A percentile compares a stretch with the other conserved stretches of the same genome.
Conservation (phyloP, 73 alveolate genomes). For the Paramecium biaurelia region DNA sequence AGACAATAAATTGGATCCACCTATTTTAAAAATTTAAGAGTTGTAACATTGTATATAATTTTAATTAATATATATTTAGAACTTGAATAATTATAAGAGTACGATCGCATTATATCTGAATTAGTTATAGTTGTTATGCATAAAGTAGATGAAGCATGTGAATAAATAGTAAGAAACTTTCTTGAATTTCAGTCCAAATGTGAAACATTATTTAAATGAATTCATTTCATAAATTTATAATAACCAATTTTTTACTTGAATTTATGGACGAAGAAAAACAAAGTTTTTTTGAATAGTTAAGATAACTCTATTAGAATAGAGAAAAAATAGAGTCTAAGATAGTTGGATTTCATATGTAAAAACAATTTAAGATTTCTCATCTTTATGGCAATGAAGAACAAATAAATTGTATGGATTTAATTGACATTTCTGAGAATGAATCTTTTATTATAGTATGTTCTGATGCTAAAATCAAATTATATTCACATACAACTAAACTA, state of each 20-base stretch:
- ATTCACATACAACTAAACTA: not conserved
- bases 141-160: not conserved
- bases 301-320: not conserved
- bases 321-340: not conserved
- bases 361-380: not conserved
- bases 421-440: not conserved
- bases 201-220: not conserved
- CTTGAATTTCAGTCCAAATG: not conserved
- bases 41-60: not conserved
- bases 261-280: not conserved
- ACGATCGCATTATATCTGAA: slow-evolving; percentile 29
- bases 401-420: not conserved
- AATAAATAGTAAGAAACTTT: not conserved
- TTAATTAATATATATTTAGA: not conserved
- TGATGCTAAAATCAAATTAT: slow-evolving; percentile 17
- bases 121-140: not conserved
- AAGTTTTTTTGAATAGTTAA: not conserved
- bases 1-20: not conserved
- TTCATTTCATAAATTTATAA: not conserved
- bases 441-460: not conserved
- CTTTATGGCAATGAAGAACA: not conserved
- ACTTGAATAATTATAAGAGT: not conserved
- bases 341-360: not conserved
- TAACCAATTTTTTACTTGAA: not conserved
- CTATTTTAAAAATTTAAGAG: slow-evolving; percentile 12